phyloP scores from a whole-genome alignment of 192 early-diverging fungal species.

The Coemansia aciculifera region DNA sequence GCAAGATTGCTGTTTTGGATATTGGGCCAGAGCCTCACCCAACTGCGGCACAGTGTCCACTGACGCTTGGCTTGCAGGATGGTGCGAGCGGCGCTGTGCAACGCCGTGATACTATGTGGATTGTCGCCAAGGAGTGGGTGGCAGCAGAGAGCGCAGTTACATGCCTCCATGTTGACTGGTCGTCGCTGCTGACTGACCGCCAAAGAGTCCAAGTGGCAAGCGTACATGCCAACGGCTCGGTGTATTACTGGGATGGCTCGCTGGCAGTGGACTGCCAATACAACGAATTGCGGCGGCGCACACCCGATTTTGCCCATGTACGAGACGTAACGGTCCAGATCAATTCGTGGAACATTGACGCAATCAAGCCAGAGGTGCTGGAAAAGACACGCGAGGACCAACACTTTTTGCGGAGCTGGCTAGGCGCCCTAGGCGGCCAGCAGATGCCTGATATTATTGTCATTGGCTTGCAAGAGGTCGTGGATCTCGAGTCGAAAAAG shows the following conservation, averaged over 20 bases:
- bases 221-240: slow-evolving; percentile 47
- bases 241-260: slow-evolving; percentile 52
- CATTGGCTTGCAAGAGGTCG: slow-evolving; percentile 96
- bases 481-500: slow-evolving; percentile 82
- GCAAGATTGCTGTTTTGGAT: slow-evolving; percentile 37
- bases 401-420: slow-evolving; percentile 38
- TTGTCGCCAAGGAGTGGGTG: slow-evolving; percentile 44
- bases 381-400: slow-evolving; percentile 52
- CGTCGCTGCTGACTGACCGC: slow-evolving; percentile 37
- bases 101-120: slow-evolving; percentile 28
- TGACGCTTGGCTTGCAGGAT: slow-evolving; percentile 17
- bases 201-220: slow-evolving; percentile 41
- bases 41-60: slow-evolving; percentile 14
- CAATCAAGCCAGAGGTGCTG: slow-evolving; percentile 80
- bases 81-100: neutral
- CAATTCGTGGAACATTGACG: slow-evolving; percentile 93
- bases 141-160: slow-evolving; percentile 30
- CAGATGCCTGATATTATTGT: slow-evolving; percentile 77
- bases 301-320: slow-evolving; percentile 64
- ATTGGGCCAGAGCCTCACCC: slow-evolving; percentile 15
- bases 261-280: slow-evolving; percentile 51
- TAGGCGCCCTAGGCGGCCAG: slow-evolving; percentile 37
- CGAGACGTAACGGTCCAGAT: slow-evolving; percentile 72
- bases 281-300: slow-evolving; percentile 61
- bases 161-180: slow-evolving; percentile 44